Evolutionary conservation across 2,329 filamentous ascomycete species (phyloP).

Genomic region (Metarhizium humberi): DNA sequence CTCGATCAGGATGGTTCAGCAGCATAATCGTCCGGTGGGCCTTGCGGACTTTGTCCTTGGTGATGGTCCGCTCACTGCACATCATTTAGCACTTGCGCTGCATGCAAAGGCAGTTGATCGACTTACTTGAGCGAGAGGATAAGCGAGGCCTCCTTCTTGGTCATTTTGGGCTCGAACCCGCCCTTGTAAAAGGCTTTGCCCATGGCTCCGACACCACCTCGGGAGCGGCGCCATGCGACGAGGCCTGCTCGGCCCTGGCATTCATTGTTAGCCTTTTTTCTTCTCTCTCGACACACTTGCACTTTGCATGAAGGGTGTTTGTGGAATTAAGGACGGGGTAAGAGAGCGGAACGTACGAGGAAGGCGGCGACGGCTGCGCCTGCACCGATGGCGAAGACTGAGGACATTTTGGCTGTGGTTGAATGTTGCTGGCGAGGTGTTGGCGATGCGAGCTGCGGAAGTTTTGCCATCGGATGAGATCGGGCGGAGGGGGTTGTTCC

Average conservation of each 20-base stretch:
- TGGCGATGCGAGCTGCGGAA: constrained; percentile 6
- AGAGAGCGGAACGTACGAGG: constrained; percentile 27
- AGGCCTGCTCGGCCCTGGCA: constrained; percentile 80
- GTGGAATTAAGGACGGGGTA: background rate
- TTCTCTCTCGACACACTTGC: background rate
- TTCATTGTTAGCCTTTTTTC: background rate
- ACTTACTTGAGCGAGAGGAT: constrained; percentile 82
- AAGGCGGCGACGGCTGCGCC: constrained; percentile 43
- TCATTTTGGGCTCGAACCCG: constrained; percentile 96
- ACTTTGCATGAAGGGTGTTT: background rate
- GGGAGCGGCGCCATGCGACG: constrained; percentile 76
- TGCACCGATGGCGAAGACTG: constrained; percentile 35
- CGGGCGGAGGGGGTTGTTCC: constrained; percentile 11
- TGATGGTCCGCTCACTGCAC: constrained; percentile 70
- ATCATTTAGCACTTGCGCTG: constrained; percentile 5
- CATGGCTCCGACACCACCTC: constrained; percentile 66
- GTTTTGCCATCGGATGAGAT: constrained; percentile 18
- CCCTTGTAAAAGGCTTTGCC: constrained; percentile 96
- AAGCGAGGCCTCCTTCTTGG: constrained; percentile 76
- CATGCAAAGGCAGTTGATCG: background rate
- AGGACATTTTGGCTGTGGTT: constrained; percentile 25
- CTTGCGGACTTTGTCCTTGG: constrained; percentile 90
- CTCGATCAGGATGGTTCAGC: constrained; percentile 93
- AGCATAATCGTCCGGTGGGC: constrained; percentile 94
- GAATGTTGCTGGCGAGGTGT: background rate